These are phyloP conservation scores for Exophiala viscosa DNA, from an alignment of 2,329 filamentous ascomycete species.

Conservation along the genomic window DNA sequence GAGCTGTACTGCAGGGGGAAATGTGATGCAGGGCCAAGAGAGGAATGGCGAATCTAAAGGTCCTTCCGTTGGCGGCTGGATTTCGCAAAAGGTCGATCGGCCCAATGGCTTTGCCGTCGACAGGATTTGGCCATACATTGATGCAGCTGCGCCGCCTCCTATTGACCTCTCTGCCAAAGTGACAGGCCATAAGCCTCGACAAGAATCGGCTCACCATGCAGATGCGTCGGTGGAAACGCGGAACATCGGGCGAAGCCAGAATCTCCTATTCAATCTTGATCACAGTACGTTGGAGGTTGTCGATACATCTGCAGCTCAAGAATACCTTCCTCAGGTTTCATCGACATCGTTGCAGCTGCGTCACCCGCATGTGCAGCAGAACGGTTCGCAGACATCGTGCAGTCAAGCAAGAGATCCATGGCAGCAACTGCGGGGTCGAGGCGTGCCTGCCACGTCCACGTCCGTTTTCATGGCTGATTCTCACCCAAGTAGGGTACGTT, in stretches of 20 bases:
- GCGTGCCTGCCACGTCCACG: not conserved
- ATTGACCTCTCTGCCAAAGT: no score
- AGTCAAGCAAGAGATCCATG: not conserved
- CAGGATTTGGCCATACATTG: no score
- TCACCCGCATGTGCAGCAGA: no score
- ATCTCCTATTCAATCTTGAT: slow-evolving; percentile 15
- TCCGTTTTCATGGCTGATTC: not conserved
- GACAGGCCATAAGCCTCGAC: no score
- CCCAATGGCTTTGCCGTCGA: no score
- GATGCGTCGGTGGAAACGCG: not conserved
- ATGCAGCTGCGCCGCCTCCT: no score
- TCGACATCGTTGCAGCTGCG: no score
- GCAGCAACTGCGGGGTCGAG: not conserved
- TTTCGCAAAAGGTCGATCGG: not conserved
- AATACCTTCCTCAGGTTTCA: slow-evolving; percentile 2
- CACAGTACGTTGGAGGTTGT: slow-evolving; percentile 22
- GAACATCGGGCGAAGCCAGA: not conserved
- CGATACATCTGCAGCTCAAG: slow-evolving; percentile 2
- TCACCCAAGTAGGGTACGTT: slow-evolving; percentile 2
- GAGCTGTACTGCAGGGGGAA: slow-evolving; percentile 11
- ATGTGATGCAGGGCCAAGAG: slow-evolving; percentile 9
- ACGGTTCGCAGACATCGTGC: not conserved
- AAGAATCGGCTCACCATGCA: not conserved
- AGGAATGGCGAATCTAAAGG: slow-evolving; percentile 3
- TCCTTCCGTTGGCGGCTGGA: not conserved